Conservation (phyloP, 1,284 basidiomycete species). For the Grifola frondosa region DNA sequence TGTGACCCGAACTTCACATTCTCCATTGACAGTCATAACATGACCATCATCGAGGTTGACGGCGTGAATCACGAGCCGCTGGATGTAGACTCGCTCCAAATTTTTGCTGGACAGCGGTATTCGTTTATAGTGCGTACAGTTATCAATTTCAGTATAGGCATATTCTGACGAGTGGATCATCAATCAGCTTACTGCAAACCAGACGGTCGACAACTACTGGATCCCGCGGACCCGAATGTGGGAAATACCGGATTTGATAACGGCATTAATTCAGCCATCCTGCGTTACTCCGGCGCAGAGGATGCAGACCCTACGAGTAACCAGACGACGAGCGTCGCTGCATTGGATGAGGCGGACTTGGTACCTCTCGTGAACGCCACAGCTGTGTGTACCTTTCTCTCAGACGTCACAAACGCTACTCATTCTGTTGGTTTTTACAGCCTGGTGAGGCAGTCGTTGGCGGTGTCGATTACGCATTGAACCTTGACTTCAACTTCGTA, state of each 20-base stretch:
- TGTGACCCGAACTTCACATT: constrained; percentile 33
- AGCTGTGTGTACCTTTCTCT: constrained; percentile 1
- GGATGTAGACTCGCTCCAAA: constrained; percentile 31
- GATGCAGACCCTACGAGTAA: constrained; percentile 41
- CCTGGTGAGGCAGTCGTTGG: constrained; percentile 26
- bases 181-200: constrained; percentile 24
- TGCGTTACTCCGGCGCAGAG: constrained; percentile 35
- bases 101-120: constrained; percentile 39
- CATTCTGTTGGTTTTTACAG: constrained; percentile 6
- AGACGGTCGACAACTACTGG: constrained; percentile 40
- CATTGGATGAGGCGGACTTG: constrained; percentile 30
- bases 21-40: constrained; percentile 34
- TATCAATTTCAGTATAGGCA: no score
- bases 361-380: constrained; percentile 14
- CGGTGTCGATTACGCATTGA: constrained; percentile 30
- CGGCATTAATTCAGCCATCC: constrained; percentile 35
- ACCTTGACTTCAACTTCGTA: constrained; percentile 24
- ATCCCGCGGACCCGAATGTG: constrained; percentile 39
- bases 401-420: not conserved
- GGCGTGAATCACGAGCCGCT: constrained; percentile 31
- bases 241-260: constrained; percentile 29
- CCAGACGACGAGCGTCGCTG: constrained; percentile 20
- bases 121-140: constrained; percentile 1
- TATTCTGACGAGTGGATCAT: not conserved
- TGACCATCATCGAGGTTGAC: constrained; percentile 39